Base-by-base conservation (phyloP, 495 filamentous ascomycete genomes). In the Penicillium alfredii region DNA sequence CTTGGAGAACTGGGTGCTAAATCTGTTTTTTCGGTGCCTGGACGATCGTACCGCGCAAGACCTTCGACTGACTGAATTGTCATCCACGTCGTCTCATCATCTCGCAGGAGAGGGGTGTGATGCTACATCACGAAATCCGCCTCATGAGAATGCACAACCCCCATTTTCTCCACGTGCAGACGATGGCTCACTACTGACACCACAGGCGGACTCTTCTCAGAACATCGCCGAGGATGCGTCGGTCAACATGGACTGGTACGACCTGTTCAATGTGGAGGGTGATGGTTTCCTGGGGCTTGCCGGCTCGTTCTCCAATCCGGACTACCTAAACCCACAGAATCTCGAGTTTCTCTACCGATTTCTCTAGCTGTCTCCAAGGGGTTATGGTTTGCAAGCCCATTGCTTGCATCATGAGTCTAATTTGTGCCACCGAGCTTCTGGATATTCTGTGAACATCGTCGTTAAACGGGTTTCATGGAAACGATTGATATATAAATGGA, bases 1-100 rank as follows among this genome's bases (percentile, higher is more conserved):
- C 21, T 37, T 72, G 30, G 66, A 69, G 26, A 71, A 68, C 18
- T 67, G 64, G 60, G 63, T 71, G 0, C 44, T 71, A 4, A 52
- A 70, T 30, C 45, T 72, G 0, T 71, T 72, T 30, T 66, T 72
- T 18, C 61, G 64, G 5, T 68, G 60, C 19, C 32, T 72, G 6
- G 67, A 71, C 34, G 59, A 66, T 30, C 53, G 61, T 11, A 72
- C 62, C 1, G 67, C 69, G 5, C 50, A 49, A 20, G 58, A 61
- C 36, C 46, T 71, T 19, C 55, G 63, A 23, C 26, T 65, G 10
- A 39, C 40, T 0, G 53, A 57, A 20, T 28, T 16, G 33, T 8
- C 26, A 3, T 41, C 49, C 0, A 11, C 19, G 3, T 33, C 47
- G 9, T 13, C 12, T 18, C 38, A 39, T 4, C 19, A 25, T n/a